phyloP scores from a whole-genome alignment of 345 rosid species.

The Citrus trifoliata region DNA sequence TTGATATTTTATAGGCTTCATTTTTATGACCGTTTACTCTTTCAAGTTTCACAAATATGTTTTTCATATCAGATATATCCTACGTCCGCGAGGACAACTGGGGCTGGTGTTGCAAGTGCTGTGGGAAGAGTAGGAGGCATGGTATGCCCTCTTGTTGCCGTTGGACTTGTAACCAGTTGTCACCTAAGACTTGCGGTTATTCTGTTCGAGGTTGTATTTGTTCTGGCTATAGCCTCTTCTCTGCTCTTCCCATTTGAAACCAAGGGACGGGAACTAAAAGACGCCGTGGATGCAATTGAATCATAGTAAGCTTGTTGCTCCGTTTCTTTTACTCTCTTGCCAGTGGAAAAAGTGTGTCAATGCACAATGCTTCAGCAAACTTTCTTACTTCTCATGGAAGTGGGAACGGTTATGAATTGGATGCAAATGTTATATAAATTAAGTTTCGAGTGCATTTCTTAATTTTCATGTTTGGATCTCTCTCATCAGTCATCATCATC shows the following conservation, averaged over 20 bases:
- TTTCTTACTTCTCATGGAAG: no score
- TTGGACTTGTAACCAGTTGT: conserved; percentile 43
- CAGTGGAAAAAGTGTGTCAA: no score
- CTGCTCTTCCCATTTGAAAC: background rate
- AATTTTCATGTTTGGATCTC: background rate
- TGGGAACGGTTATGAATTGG: background rate
- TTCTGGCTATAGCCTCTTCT: background rate
- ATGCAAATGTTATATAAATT: background rate
- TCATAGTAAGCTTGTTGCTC: background rate
- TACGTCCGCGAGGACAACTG: conserved; percentile 50
- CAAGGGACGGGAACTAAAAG: background rate
- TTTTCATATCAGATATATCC: conserved; percentile 41
- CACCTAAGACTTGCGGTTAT: conserved; percentile 39
- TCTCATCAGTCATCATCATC: background rate
- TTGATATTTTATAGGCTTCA: no score
- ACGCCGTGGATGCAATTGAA: background rate
- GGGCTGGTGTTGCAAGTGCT: conserved; percentile 30
- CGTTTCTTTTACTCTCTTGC: no score
- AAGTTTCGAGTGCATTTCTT: background rate
- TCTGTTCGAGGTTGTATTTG: conserved; percentile 35
- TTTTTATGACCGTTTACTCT: no score
- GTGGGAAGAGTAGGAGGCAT: conserved; percentile 69
- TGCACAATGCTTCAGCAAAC: no score
- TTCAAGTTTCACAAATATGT: no score
- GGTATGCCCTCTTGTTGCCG: conserved; percentile 47